Evolutionary conservation across 2,329 filamentous ascomycete species (phyloP), one percentile per base, ranked within the genome.

Genomic region (Scytalidium sp.): DNA sequence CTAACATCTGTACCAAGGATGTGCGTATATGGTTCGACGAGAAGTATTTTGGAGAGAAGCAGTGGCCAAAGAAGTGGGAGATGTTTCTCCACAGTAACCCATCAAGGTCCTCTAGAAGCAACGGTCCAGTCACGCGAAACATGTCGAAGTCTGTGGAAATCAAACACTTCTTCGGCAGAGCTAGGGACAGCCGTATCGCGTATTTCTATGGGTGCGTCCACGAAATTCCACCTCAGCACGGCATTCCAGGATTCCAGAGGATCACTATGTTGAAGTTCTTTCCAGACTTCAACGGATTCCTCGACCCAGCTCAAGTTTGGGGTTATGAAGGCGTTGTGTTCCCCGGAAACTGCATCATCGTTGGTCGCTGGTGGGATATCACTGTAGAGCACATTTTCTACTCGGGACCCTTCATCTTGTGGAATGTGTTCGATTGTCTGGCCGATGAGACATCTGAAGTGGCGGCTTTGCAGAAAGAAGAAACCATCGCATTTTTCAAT

Each of bases 221-320:
- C 54, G 63, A 71, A 0, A 61, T 81, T 1, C 74, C 74, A 1
- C 56, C 65, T 2, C 78, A 81, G 54, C 52, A 68, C 15, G 70
- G 67, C 1, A 74, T 81, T 11, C 70, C 72, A 0, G 79, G 79
- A 19, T 82, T 75, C 67, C 74, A 79, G 63, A 70, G 77, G 25
- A 65, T 81, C 49, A 75, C 71, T 0, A 74, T 81, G 65, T 75
- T 81, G 70, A 79, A 78, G 60, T 75, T 76, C 46, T 60, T 59
- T 36, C 51, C 56, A 3, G 40, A 52, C 11, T 41, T 50, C 8
- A 45, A 60, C 21, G 60, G 56, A 5, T 27, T 48, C 9, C 55
- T 52, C 32, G 55, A 61, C 39, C 41, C 20, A 11, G 50, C 59
- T 17, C 68, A 67, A 53, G 61, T 70, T 2, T 73, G 70, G 60